Base-by-base conservation (phyloP, 2,329 filamentous ascomycete genomes). In the Alternaria triticimaculans region DNA sequence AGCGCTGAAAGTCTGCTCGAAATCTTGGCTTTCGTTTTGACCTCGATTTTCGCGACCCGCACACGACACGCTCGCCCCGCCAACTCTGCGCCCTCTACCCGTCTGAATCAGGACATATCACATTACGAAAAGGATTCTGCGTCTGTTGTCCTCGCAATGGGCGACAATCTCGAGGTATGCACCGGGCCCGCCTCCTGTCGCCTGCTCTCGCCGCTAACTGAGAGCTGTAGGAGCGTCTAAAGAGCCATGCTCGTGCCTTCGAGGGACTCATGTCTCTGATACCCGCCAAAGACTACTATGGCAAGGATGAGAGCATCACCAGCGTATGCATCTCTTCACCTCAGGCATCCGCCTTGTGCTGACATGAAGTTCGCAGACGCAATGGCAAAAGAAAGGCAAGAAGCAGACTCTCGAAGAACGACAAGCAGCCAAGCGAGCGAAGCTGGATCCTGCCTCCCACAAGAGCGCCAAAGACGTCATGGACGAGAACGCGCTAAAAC, bases 391-490 rank as follows among this genome's bases (percentile, higher is more conserved):
- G 80, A 91, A 91, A 53, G 60, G 60, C 77, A 97, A 96, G 83
- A 98, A 98, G 84, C 94, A 98, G 83, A 95, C 93, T 55, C 97
- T 97, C 79, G 92, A 80, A 90, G 91, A 70, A 92, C 93, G 60
- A 58, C 72, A 72, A 63, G 75, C 77, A n/a, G 77, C 77, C 44
- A 94, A 94, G 82, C 88, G 90, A 77, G 93, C 92, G 64, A 98
- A 97, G 83, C 87, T 98, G 44, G 93, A 98, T 75, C 94, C 96
- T 25, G 93, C 95, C 70, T 94, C 93, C 76, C 90, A 91, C 69
- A 96, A 96, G 84, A 96, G 89, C 69, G 95, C 94, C 65, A 95
- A 97, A 80, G 94, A 98, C 80, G 89, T 97, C 65, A 91, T 97
- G 88, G 93, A 96, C 71, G 94, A 97, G 70, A 93, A 92, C 59